These are phyloP conservation scores for Taxawa tesnikishii DNA, from an alignment of 2,329 filamentous ascomycete species.

Conservation along the genomic window DNA sequence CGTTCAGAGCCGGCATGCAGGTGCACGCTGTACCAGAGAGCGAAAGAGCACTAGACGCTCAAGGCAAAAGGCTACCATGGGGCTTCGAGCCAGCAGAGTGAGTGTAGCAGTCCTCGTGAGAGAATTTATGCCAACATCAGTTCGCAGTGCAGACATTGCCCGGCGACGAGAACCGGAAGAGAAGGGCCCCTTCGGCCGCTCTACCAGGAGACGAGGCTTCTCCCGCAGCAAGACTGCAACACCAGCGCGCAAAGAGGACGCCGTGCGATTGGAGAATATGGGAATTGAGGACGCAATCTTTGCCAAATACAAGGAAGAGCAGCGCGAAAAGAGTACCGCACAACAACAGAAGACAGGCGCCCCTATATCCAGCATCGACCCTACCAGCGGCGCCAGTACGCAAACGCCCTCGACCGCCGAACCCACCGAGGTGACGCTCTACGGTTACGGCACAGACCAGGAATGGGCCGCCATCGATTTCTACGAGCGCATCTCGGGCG, in stretches of 20 bases:
- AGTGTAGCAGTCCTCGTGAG: conserved; percentile 18
- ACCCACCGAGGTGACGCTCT: conserved; percentile 70
- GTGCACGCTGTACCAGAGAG: conserved; percentile 53
- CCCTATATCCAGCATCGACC: conserved; percentile 11
- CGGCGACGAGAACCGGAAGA: conserved; percentile 40
- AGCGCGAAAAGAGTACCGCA: conserved; percentile 9
- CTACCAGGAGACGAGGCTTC: conserved; percentile 26
- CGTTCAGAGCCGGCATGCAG: conserved; percentile 37
- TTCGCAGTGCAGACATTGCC: conserved; percentile 5
- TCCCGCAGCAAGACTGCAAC: conserved; percentile 43
- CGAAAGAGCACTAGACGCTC: conserved; percentile 47
- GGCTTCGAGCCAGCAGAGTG: conserved; percentile 50
- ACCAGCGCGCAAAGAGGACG: conserved; percentile 45
- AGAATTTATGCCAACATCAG: conserved; percentile 1
- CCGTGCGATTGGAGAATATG: conserved; percentile 29
- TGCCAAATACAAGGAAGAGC: conserved; percentile 16
- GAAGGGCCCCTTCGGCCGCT: conserved; percentile 49
- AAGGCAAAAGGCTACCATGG: conserved; percentile 50
- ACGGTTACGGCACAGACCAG: conserved; percentile 59
- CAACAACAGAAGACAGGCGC: conserved; percentile 8
- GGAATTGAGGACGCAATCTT: conserved; percentile 36
- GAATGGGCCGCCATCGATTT: conserved; percentile 80
- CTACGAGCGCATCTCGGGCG: conserved; percentile 71
- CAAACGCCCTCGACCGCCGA: conserved; percentile 32
- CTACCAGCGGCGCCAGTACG: conserved; percentile 19